These are phyloP conservation scores for Kappamyces sp. DNA, from an alignment of 192 early-diverging fungal species.

Conservation along the genomic window DNA sequence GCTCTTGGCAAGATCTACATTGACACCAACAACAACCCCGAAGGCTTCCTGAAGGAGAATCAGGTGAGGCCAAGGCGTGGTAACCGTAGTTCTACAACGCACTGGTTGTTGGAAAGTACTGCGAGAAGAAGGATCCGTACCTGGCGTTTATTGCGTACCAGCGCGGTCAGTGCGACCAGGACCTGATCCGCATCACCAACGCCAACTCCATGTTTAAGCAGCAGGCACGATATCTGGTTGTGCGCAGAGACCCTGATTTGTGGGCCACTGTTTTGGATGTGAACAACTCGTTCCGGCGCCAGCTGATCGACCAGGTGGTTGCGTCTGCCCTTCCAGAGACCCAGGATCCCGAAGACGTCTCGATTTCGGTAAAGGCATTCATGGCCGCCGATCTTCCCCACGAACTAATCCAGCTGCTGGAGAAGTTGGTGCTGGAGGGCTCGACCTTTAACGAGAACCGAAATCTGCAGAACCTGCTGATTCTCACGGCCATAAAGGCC, in stretches of 20 bases:
- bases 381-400: constrained; percentile 93
- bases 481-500: constrained; percentile 95
- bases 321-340: constrained; percentile 89
- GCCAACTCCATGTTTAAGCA: constrained; percentile 99
- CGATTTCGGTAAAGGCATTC: constrained; percentile 95
- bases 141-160: constrained; percentile 93
- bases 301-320: constrained; percentile 91
- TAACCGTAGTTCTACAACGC: constrained; percentile 72
- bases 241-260: constrained; percentile 73
- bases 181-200: constrained; percentile 92
- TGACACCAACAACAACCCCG: constrained; percentile 98
- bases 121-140: constrained; percentile 97
- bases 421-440: constrained; percentile 92
- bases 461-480: constrained; percentile 95
- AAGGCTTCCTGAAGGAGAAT: constrained; percentile 87
- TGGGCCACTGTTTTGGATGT: constrained; percentile 80
- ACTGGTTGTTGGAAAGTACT: constrained; percentile 91
- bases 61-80: constrained; percentile 32
- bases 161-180: constrained; percentile 89
- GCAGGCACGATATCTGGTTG: constrained; percentile 93
- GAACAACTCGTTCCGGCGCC: constrained; percentile 75
- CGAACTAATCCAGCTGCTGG: constrained; percentile 94
- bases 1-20: constrained; percentile 99
- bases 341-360: constrained; percentile 95
- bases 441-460: constrained; percentile 91